Evolutionary conservation across 2,329 filamentous ascomycete species (phyloP), one percentile per base, ranked within the genome.

Genomic region (Hansfordia pulvinata): DNA sequence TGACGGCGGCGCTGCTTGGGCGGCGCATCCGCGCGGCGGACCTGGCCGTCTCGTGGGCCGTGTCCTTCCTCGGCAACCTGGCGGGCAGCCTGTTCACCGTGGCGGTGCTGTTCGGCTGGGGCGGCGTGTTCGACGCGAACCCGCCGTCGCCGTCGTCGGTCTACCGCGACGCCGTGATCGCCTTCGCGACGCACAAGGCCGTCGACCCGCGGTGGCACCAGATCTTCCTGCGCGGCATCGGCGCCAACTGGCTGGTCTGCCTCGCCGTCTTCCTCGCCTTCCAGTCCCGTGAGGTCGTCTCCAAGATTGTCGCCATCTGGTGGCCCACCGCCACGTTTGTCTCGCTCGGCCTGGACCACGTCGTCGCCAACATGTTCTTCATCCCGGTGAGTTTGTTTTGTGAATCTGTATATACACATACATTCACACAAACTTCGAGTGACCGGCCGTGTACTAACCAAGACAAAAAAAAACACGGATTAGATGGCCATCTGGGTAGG

Each of bases 211-310:
- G 50, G 3, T 64, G 62, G 49, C 58, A 64, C 26, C 54, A 60
- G 30, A 62, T 71, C 26, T 67, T 72, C 38, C 43, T 70, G 1
- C 54, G 61, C 21, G 66, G 47, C 2, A 67, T 72, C 23, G 61
- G 65, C 4, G 62, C 58, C 36, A 70, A 70, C 44, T 71, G 64
- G 65, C 55, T 73, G 1, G 65, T 72, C 3, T 68, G 63, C 30
- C 45, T 70, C 15, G 63, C 62, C 1, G 57, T 60, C 23, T 70
- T 54, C 31, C 46, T 64, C 7, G 53, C 51, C 2, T 47, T 60
- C 4, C 59, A 62, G 30, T 60, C 58, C 5, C 54, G 60, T 3
- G 64, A 69, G 28, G 44, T 69, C 9, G 49, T 53, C 11, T 63
- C 59, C 8, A 71, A 71, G 37, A 54, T 71, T 2, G 44, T 64